These are phyloP conservation scores for Annulohypoxylon moriforme DNA, from an alignment of 495 filamentous ascomycete genomes.

Conservation along the genomic window DNA sequence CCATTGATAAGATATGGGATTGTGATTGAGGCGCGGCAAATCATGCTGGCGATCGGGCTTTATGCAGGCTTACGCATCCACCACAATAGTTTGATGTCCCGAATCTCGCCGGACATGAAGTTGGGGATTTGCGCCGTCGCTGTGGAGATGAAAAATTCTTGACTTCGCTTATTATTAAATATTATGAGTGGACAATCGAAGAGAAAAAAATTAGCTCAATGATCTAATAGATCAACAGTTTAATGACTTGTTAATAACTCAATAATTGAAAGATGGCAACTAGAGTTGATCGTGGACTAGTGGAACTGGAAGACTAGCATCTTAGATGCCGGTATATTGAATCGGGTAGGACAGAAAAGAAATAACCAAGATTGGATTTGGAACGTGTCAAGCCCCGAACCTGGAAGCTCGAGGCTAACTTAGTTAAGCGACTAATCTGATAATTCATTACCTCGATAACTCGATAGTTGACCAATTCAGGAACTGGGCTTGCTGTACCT, in stretches of 20 bases:
- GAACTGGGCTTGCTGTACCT: conserved; percentile 8
- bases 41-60: conserved; percentile 25
- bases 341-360: conserved; percentile 1
- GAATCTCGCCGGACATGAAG: conserved; percentile 40
- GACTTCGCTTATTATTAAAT: conserved; percentile 2
- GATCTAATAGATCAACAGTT: not conserved
- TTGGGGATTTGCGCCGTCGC: conserved; percentile 42
- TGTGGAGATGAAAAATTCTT: conserved; percentile 8
- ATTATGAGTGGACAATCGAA: not conserved
- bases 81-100: conserved; percentile 17
- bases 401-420: conserved; percentile 13
- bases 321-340: conserved; percentile 12
- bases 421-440: conserved; percentile 22
- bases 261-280: conserved; percentile 1
- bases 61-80: conserved; percentile 40
- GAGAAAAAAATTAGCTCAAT: not conserved
- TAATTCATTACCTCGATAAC: conserved; percentile 29
- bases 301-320: not conserved
- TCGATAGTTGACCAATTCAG: conserved; percentile 22
- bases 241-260: not conserved
- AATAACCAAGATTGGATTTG: conserved; percentile 6
- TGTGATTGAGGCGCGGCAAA: conserved; percentile 2
- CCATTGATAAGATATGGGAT: conserved; percentile 29
- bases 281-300: conserved; percentile 3
- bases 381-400: conserved; percentile 10